Base-by-base conservation (phyloP, 2,329 filamentous ascomycete species). In the Aspergillus ibericus region DNA sequence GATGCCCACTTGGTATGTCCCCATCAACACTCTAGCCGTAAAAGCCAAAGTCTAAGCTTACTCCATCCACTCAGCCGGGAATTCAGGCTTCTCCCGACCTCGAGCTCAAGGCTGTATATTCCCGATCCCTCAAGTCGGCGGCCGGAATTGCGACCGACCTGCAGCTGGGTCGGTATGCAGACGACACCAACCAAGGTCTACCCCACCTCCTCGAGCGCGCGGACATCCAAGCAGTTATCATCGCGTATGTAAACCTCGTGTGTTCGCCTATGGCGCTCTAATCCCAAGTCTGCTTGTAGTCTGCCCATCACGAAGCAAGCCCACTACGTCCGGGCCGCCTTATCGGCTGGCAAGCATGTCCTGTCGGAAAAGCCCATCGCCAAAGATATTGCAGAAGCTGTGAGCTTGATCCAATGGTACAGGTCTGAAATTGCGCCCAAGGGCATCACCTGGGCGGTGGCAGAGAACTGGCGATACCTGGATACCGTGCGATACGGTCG, bases 381-480 rank as follows among this genome's bases (percentile, higher is more conserved):
- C 22, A 25, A 25, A 25, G 22, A 25, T 25, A 5, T 25, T 25
- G 22, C 22, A 25, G 22, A 25, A 25, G 22, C 22, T 5, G 22
- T 25, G 22, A 25, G 22, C 5, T 25, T 25, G 5, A 25, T 25
- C 22, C 22, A 25, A 25, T 25, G 22, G 22, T 25, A 25, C 5
- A 25, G 5, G 22, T 25, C 22, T 5, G 22, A 25, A 5, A 25
- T 25, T 25, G 22, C 22, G 22, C 22, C 22, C 22, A 25, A 25
- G 22, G 22, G 22, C 22, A 25, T 25, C 22, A 25, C 22, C 22
- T 25, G 22, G 22, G 22, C 22, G 3, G 81, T 93, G 3, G 90
- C 88, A 0, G 90, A 93, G 74, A 92, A 93, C 74, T 89, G 85
- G 70, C 83, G 90, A 52, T 92, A 86, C 75, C 72, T 84, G 56